Conservation (phyloP, 179 eudicot genomes). For the Sideroxylon spinosum region DNA sequence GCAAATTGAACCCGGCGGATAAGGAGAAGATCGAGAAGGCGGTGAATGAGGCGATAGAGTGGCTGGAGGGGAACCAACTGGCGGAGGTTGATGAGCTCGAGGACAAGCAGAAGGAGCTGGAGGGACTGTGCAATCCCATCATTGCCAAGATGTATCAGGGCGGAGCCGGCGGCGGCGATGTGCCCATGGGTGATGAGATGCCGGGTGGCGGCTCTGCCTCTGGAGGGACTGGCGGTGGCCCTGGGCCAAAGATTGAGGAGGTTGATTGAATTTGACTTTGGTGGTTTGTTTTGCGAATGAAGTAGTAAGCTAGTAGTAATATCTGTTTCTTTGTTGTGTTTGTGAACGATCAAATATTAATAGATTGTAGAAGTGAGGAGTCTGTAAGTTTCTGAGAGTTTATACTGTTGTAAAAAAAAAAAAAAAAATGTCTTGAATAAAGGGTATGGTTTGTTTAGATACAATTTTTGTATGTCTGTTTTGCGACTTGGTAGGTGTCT, state of each 20-base stretch:
- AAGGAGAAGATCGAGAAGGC: conserved; percentile 20
- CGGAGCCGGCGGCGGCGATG: background rate
- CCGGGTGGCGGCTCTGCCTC: background rate
- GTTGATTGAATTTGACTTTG: background rate
- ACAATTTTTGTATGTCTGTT: no score
- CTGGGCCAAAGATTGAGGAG: background rate
- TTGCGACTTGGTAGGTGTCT: no score
- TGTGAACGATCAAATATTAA: no score
- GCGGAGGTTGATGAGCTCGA: conserved; percentile 19
- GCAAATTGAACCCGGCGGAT: background rate
- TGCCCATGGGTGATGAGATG: background rate
- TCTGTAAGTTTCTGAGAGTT: no score
- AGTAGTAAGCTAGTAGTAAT: no score
- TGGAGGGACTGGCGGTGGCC: background rate
- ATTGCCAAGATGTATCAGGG: conserved; percentile 14
- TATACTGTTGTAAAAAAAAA: no score
- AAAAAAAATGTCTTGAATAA: no score
- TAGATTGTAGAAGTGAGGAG: no score
- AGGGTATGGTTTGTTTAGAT: no score
- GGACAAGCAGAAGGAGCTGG: conserved; percentile 18
- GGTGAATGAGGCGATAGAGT: conserved; percentile 15
- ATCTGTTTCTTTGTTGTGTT: no score
- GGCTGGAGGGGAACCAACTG: conserved; percentile 19
- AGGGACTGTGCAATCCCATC: conserved; percentile 13
- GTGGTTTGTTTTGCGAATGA: no score